Evolutionary conservation across 352 stramenopile genomes (phyloP), one percentile per base, ranked within the genome.

Genomic region (Phytophthora fragariaefolia): DNA sequence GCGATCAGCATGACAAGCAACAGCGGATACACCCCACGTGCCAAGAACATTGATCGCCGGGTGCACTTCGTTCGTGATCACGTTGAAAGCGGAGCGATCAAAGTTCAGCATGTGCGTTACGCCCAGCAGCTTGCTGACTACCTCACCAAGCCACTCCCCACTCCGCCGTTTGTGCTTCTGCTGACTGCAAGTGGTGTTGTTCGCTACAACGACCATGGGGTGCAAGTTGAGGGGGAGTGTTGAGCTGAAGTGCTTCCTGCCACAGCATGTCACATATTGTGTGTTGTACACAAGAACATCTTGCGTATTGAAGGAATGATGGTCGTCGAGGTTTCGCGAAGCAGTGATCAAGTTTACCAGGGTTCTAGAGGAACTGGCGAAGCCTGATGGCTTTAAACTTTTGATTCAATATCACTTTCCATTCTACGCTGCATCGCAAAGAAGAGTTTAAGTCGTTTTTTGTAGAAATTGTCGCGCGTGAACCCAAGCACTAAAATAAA

Each of bases 221-320:
- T 50, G 55, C 56, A 49, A 63, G 56, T 63, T 63, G 43, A 63
- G 56, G 51, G 56, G 56, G 22, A 56, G 43, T 54, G 30, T 36
- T 36, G 30, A 36, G 30, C 30, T 36, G 30, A 7, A 36, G 30
- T n/a, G n/a, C n/a, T n/a, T n/a, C n/a, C n/a, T n/a, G n/a, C n/a
- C n/a, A n/a, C 30, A 36, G 8, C 30, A 36, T 12, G 30, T 36
- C 30, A 36, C 30, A 36, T 7, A 36, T 36, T 36, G 5, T 36
- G 6, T 36, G 30, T 12, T 36, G 30, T 6, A 36, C 30, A 36
- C 30, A 36, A 36, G 30, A 12, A 12, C 30, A 36, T n/a, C n/a
- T n/a, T n/a, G n/a, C n/a, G n/a, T n/a, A n/a, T n/a, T n/a, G n/a
- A n/a, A n/a, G n/a, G n/a, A n/a, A n/a, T n/a, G n/a, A n/a, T n/a